Percentiles rank a stretch among this genome's conserved stretches.
These are phyloP conservation scores for Pelargonium nanum DNA, from an alignment of 345 rosid genomes.

Conservation along the genomic window DNA sequence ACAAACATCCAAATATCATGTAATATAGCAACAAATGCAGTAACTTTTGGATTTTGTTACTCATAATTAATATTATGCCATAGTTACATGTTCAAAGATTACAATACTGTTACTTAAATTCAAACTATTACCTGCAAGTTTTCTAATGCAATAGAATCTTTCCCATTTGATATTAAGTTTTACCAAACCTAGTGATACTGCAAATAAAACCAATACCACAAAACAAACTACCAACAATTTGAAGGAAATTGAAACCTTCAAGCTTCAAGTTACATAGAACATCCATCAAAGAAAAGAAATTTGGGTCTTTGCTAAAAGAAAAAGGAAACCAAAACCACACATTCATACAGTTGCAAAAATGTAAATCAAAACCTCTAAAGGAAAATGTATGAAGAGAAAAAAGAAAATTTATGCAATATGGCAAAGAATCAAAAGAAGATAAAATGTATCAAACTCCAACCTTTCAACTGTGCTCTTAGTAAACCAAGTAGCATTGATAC, in stretches of 20 bases:
- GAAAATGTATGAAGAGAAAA: background rate
- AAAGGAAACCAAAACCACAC: background rate
- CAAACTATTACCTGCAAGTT: background rate
- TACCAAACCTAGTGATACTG: background rate
- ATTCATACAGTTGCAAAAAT: background rate
- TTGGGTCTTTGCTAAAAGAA: background rate
- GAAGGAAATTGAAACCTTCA: background rate
- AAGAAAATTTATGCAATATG: background rate
- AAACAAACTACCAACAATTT: background rate
- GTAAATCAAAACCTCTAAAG: background rate
- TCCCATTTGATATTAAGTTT: background rate
- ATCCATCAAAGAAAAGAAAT: background rate
- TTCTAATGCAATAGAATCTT: background rate
- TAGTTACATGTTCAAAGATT: background rate
- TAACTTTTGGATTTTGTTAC: too few species aligned
- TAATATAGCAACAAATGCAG: background rate
- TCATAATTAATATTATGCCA: background rate
- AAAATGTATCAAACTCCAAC: slow-evolving; percentile 19
- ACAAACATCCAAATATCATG: background rate
- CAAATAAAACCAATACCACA: background rate
- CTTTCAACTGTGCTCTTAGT: slow-evolving; percentile 75
- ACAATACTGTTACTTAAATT: too few species aligned
- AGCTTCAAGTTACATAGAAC: background rate
- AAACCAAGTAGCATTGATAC: slow-evolving; percentile 60
- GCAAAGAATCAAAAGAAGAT: background rate